Evolutionary conservation across 2,329 filamentous ascomycete species (phyloP).

Genomic region (Colletotrichum neosansevieriae): DNA sequence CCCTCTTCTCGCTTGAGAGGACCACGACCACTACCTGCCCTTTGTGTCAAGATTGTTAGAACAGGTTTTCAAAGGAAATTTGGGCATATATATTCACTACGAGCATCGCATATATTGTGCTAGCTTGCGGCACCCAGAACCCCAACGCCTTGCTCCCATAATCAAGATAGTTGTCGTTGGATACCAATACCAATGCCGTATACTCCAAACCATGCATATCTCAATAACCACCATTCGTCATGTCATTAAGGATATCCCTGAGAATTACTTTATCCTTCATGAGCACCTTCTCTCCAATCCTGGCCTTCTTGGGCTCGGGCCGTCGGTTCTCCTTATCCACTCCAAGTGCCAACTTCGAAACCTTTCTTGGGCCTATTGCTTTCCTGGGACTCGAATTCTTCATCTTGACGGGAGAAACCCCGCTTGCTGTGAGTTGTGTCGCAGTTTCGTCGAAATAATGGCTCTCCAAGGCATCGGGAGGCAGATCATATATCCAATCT

Average conservation of each 20-base stretch:
- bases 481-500: conserved; percentile 84
- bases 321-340: conserved; percentile 60
- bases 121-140: background rate
- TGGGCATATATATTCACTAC: no score
- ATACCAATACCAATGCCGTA: conserved; percentile 12
- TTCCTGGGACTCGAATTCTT: conserved; percentile 27
- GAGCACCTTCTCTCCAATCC: conserved; percentile 71
- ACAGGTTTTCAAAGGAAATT: background rate
- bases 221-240: conserved; percentile 60
- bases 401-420: conserved; percentile 27
- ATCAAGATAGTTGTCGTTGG: conserved; percentile 14
- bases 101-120: background rate
- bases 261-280: conserved; percentile 76
- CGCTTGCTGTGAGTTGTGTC: conserved; percentile 60
- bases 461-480: conserved; percentile 69
- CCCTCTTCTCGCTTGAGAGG: background rate
- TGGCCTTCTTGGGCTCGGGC: conserved; percentile 66
- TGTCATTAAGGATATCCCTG: conserved; percentile 82
- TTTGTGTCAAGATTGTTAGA: background rate
- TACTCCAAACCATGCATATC: conserved; percentile 29
- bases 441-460: conserved; percentile 75
- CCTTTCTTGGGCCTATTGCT: background rate
- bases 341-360: conserved; percentile 37
- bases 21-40: no score
- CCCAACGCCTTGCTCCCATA: conserved; percentile 12